A percentile compares a stretch with the other conserved stretches of the same genome.
These are phyloP conservation scores for Teratosphaeria viscida DNA, from an alignment of 2,329 filamentous ascomycete genomes.

Conservation along the genomic window DNA sequence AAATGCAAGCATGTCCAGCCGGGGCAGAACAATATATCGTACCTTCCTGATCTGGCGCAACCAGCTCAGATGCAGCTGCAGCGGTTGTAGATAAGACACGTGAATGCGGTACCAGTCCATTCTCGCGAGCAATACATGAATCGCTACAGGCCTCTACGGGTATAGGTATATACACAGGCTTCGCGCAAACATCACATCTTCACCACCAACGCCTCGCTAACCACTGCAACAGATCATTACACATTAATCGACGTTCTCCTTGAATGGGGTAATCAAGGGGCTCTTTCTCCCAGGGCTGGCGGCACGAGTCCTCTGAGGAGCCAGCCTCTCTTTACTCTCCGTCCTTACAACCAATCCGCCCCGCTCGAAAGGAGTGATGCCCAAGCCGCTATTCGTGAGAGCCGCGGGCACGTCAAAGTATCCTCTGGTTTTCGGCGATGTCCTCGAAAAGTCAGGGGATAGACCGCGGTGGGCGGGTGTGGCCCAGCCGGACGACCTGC, in stretches of 20 bases:
- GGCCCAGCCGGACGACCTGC: conserved; percentile 55
- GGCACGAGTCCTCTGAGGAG: conserved; percentile 38
- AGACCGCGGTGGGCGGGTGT: conserved; percentile 41
- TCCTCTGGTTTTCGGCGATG: conserved; percentile 17
- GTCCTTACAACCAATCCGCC: conserved; percentile 69
- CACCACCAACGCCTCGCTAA: conserved; percentile 5
- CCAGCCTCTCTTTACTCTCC: conserved; percentile 73
- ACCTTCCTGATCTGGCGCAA: neutral
- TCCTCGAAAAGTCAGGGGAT: conserved; percentile 21
- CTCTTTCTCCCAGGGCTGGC: conserved; percentile 40
- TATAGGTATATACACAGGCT: neutral
- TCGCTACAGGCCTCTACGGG: neutral
- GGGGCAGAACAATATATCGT: neutral
- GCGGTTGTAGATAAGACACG: neutral
- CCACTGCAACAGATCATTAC: neutral
- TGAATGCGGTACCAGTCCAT: neutral
- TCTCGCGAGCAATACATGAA: neutral
- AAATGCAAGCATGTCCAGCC: neutral
- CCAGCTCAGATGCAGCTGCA: neutral
- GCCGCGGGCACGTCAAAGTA: conserved; percentile 38
- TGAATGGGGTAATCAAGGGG: conserved; percentile 25
- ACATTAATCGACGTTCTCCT: conserved; percentile 26
- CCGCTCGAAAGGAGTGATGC: conserved; percentile 42
- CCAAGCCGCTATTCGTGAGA: conserved; percentile 16
- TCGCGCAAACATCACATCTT: neutral